Evolutionary conservation across 345 rosid species (phyloP).

Genomic region (Populus nigra): DNA sequence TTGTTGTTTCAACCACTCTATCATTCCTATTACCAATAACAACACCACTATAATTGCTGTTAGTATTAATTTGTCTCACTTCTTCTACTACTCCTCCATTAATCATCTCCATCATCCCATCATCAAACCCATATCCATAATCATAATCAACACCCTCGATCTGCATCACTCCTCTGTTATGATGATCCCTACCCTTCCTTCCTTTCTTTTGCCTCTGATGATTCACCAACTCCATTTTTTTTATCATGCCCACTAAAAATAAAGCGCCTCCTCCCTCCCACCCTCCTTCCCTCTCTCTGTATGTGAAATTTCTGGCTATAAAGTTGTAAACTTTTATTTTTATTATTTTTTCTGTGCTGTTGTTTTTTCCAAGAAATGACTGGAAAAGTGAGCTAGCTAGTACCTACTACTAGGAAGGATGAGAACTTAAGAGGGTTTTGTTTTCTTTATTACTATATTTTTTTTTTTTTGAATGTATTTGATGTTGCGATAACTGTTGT

Average conservation of each 20-base stretch:
- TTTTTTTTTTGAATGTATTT: too few species aligned
- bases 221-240: slow-evolving; percentile 30
- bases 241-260: slow-evolving; percentile 4
- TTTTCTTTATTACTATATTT: background rate
- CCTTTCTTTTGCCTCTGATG: slow-evolving; percentile 1
- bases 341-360: too few species aligned
- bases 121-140: slow-evolving; percentile 8
- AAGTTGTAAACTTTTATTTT: background rate
- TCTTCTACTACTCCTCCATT: slow-evolving; percentile 10
- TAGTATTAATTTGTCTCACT: background rate
- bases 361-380: too few species aligned
- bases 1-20: slow-evolving; percentile 11
- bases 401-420: background rate
- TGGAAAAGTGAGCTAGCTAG: background rate
- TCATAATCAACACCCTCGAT: slow-evolving; percentile 1
- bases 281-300: background rate
- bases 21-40: slow-evolving; percentile 1
- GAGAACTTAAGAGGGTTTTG: background rate
- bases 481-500: too few species aligned
- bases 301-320: background rate
- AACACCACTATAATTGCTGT: background rate
- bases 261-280: background rate
- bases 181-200: slow-evolving; percentile 9
- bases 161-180: slow-evolving; percentile 1
- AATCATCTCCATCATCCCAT: background rate